Evolutionary conservation across 2,329 filamentous ascomycete species (phyloP), one percentile per base, ranked within the genome.

Genomic region (Colletotrichum tabaci): DNA sequence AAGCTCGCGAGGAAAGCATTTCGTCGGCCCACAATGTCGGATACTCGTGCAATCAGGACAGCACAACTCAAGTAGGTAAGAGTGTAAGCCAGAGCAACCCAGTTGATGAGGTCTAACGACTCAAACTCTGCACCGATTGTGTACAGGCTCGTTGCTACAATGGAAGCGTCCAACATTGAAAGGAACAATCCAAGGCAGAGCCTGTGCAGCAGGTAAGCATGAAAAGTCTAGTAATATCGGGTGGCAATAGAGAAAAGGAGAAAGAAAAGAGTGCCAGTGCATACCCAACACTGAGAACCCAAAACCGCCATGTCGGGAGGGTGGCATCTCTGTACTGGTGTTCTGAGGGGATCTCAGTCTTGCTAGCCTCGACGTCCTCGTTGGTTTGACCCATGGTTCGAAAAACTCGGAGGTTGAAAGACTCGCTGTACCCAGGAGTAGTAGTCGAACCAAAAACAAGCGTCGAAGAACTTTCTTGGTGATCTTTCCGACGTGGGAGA

Each of bases 81-180:
- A 0, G 87, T 88, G 74, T 90, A 90, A 8, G 87, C 81, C 47
- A 91, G 80, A 0, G 87, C 87, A 0, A 90, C 84, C 87, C 87
- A 89, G 75, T 87, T 89, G 64, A 88, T 82, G 4, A 75, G 76
- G 13, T 81, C 78, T 3, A 87, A 74, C 16, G 83, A 81, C 13
- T 83, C 67, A 57, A 91, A 87, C 4, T 91, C 87, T 18, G 76
- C 77, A 2, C 85, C 86, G 57, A 91, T 90, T n/a, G 82, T 82
- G 74, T 87, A 87, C 12, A 91, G 78, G 55, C 87, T 87, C 15
- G 89, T 90, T 1, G 89, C 88, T 1, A 91, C 86, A 47, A 91
- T 90, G 4, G 88, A 88, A 1, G 86, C 85, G 77, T 91, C 89
- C n/a, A 90, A 77, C 75, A 90, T 85, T 38, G 89, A 87, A 58